phyloP scores from a whole-genome alignment of 176 grass and related monocot species.

The Metroxylon sagu region DNA sequence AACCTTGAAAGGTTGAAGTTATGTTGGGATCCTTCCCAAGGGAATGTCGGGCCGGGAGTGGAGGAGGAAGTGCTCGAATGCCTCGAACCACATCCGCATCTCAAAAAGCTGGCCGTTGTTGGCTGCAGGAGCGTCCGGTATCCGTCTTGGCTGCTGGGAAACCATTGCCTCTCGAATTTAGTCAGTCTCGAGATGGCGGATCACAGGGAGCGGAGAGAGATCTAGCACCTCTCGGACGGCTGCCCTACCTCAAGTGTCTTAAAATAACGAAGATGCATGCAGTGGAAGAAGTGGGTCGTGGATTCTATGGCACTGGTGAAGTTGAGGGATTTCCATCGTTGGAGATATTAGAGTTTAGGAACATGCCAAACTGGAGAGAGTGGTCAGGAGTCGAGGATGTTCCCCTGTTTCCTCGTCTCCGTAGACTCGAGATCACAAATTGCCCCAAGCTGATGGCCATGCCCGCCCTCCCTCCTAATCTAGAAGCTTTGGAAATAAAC shows the following conservation, averaged over 20 bases:
- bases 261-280: conserved; percentile 31
- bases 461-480: conserved; percentile 21
- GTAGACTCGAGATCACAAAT: conserved; percentile 25
- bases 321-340: conserved; percentile 31
- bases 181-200: too few relatives aligned
- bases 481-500: conserved; percentile 11
- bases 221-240: too few relatives aligned
- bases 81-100: conserved; percentile 14
- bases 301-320: conserved; percentile 4
- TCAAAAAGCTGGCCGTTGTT: conserved; percentile 8
- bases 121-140: too few relatives aligned
- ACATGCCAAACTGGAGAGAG: conserved; percentile 15
- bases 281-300: conserved; percentile 4
- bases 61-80: conserved; percentile 16
- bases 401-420: conserved; percentile 23
- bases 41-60: background rate
- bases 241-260: background rate
- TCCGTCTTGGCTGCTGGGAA: too few relatives aligned
- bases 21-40: conserved; percentile 4
- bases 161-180: too few relatives aligned
- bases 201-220: too few relatives aligned
- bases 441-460: conserved; percentile 27
- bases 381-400: conserved; percentile 20
- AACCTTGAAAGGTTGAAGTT: conserved; percentile 26
- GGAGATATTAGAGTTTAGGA: conserved; percentile 22